Conservation (phyloP, 139 green algal genomes). For the Coelastrella sp. region DNA sequence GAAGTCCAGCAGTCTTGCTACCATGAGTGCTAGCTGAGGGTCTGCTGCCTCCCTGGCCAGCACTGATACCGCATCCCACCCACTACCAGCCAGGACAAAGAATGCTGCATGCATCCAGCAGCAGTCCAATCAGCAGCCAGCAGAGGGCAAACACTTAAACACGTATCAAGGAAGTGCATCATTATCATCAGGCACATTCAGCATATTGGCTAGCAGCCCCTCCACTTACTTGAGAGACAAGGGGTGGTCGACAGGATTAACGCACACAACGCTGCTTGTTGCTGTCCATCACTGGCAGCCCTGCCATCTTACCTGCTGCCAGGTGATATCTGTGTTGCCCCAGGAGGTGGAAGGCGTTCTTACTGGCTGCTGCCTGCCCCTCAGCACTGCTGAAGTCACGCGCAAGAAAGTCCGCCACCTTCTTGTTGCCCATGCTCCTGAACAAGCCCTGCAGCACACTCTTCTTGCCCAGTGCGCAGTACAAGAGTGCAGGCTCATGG, state of each 20-base stretch:
- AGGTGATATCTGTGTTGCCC: conserved; percentile 78
- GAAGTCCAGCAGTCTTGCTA: conserved; percentile 68
- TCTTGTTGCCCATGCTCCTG: conserved; percentile 56
- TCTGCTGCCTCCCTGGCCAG: conserved; percentile 76
- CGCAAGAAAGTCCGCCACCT: conserved; percentile 83
- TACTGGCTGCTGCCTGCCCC: conserved; percentile 76
- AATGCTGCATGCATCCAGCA: conserved; percentile 68
- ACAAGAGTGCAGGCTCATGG: conserved; percentile 86
- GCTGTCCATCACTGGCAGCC: neutral
- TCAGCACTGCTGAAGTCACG: conserved; percentile 76
- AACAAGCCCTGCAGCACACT: conserved; percentile 79
- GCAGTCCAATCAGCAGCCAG: conserved; percentile 47
- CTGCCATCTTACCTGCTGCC: neutral
- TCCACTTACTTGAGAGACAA: conserved; percentile 45
- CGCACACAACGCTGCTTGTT: neutral
- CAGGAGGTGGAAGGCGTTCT: conserved; percentile 94
- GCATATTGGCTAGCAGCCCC: no score
- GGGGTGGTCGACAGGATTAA: neutral
- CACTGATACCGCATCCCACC: conserved; percentile 74
- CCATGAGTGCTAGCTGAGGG: conserved; percentile 81
- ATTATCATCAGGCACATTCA: no score
- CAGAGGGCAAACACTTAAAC: neutral
- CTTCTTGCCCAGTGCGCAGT: conserved; percentile 80
- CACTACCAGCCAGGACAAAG: conserved; percentile 82
- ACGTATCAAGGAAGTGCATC: neutral